Percentiles rank a stretch among this genome's conserved stretches.
Evolutionary conservation across 1,139 yeast genomes (phyloP).

Genomic region (Taphrina deformans): DNA sequence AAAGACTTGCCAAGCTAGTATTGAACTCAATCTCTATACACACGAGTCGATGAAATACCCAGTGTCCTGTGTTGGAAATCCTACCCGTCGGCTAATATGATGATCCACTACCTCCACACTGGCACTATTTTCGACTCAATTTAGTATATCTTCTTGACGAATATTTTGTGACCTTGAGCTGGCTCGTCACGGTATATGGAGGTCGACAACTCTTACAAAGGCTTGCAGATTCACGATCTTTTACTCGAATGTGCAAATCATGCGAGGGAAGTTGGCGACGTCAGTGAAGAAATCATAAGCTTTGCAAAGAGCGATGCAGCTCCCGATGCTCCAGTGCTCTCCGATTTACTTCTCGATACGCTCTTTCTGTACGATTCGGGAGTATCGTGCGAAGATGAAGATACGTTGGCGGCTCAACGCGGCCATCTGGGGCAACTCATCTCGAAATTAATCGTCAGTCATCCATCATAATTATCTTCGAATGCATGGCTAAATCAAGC

Average conservation of each 20-base stretch:
- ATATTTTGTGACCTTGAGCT: neutral
- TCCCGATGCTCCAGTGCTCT: conserved; percentile 6
- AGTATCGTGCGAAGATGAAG: conserved; percentile 10
- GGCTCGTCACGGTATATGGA: neutral
- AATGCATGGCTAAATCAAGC: conserved; percentile 6
- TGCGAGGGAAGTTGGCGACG: neutral
- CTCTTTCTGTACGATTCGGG: conserved; percentile 20
- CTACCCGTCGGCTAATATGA: neutral
- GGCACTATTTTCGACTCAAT: neutral
- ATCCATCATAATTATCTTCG: neutral
- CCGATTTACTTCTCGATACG: conserved; percentile 13
- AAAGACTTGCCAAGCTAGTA: no score
- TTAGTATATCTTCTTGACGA: no score
- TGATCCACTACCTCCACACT: neutral
- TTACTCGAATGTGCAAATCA: conserved; percentile 5
- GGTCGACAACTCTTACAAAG: neutral
- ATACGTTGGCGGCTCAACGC: neutral
- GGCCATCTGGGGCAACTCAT: neutral
- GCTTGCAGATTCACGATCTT: conserved; percentile 1
- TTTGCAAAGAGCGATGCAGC: conserved; percentile 11
- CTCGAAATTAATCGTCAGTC: conserved; percentile 19
- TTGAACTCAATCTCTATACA: no score
- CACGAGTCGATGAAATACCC: no score
- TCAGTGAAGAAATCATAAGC: neutral
- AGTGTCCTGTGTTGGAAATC: neutral